Base-by-base conservation (phyloP, 1,284 basidiomycete genomes). In the Gastroboletus turbinatus region DNA sequence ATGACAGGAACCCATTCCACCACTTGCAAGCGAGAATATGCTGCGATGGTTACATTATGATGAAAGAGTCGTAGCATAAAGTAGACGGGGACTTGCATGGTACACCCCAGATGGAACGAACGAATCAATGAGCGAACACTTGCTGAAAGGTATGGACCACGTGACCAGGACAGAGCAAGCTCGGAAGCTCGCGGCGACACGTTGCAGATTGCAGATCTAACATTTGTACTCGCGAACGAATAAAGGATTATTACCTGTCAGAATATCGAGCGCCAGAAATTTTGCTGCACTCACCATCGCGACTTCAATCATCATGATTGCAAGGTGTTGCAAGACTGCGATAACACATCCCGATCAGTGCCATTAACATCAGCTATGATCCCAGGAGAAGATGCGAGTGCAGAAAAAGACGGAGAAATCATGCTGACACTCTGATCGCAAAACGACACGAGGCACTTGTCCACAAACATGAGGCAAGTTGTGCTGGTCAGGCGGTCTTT, bases 91-190 rank as follows among this genome's bases (percentile, higher is more conserved):
- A 55, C 44, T 40, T 25, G 45, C 17, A 43, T 45, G 57, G 39
- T 17, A 33, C 33, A 25, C 29, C 30, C 29, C 33, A 44, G 40
- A 42, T 49, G 38, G 33, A 35, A 35, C 33, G 32, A 33, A 33
- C 32, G 33, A 35, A 35, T 35, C 33, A 17, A 35, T 17, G 40
- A 14, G 27, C 8, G 21, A 38, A 32, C 25, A 19, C 32, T 33
- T 44, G 6, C 35, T 27, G 33, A 55, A 49, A 54, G 45, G 29
- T 19, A 45, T 45, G 30, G 13, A 36, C 57, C 72, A 70, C 65
- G 65, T 73, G 74, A 68, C 46, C 32, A 55, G 60, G 57, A 75
- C 69, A 75, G 62, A 70, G 69, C 66, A 76, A 73, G 49, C 35
- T 50, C 67, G 73, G 73, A 58, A 64, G 56, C 50, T 58, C 51